These are phyloP conservation scores for Claviceps maximensis DNA, from an alignment of 2,329 filamentous ascomycete species.

Conservation along the genomic window DNA sequence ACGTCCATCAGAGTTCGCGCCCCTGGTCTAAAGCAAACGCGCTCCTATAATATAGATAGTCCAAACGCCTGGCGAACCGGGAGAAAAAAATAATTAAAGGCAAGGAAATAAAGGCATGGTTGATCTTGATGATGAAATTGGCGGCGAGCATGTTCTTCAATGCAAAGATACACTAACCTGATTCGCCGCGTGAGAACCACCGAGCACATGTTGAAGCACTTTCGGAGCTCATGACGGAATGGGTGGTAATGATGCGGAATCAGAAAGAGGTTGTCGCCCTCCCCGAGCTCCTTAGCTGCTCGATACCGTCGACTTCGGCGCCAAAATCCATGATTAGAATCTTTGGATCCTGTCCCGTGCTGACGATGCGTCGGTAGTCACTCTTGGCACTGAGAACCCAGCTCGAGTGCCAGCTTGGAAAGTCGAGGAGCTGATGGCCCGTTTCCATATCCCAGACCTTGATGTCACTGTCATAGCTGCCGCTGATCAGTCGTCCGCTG, in stretches of 20 bases:
- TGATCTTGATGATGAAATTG: neutral
- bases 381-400: conserved; percentile 96
- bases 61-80: neutral
- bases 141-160: too few relatives aligned
- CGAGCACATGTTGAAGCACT: too few relatives aligned
- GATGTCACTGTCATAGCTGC: conserved; percentile 89
- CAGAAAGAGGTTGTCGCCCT: neutral
- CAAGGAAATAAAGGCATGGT: neutral
- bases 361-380: conserved; percentile 88
- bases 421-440: conserved; percentile 65
- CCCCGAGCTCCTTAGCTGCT: conserved; percentile 37
- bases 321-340: conserved; percentile 92
- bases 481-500: conserved; percentile 76
- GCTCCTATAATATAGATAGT: neutral
- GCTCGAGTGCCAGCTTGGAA: conserved; percentile 89
- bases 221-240: too few relatives aligned
- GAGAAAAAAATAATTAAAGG: neutral
- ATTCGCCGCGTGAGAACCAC: neutral
- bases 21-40: neutral
- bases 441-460: conserved; percentile 85
- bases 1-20: neutral
- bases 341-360: conserved; percentile 85
- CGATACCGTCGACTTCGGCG: conserved; percentile 42
- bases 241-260: neutral
- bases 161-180: too few relatives aligned